phyloP scores from a whole-genome alignment of 805 yeast species.

The Pichia phayaonensis region DNA sequence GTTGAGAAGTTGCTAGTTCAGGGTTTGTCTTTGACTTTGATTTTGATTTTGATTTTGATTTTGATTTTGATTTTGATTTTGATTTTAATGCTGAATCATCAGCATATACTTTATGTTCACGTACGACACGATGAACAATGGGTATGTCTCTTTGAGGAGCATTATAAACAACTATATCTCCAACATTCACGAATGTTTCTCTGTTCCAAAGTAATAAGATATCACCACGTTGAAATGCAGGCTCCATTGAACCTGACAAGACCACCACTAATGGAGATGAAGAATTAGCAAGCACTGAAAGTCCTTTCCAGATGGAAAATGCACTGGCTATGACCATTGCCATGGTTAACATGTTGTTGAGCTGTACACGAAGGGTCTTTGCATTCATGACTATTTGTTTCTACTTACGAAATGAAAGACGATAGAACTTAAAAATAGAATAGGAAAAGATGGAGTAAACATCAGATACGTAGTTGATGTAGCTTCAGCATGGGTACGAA shows the following conservation, averaged over 20 bases:
- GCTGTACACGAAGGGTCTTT: slow-evolving; percentile 23
- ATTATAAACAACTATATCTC: slow-evolving; percentile 92
- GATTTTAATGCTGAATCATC: slow-evolving; percentile 12
- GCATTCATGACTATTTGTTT: slow-evolving; percentile 19
- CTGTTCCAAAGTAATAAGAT: slow-evolving; percentile 88
- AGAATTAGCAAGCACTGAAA: slow-evolving; percentile 69
- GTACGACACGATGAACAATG: slow-evolving; percentile 90
- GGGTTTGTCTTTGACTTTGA: no score
- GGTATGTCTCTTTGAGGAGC: slow-evolving; percentile 75
- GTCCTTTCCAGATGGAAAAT: slow-evolving; percentile 83
- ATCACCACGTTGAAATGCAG: slow-evolving; percentile 98
- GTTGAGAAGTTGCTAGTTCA: slow-evolving; percentile 24
- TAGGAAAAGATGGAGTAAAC: no score
- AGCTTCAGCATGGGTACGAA: no score
- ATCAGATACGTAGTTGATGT: neutral
- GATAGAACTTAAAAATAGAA: no score
- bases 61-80: slow-evolving; percentile 6
- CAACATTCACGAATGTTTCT: slow-evolving; percentile 56
- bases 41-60: slow-evolving; percentile 8
- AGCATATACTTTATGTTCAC: slow-evolving; percentile 63
- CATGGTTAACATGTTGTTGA: slow-evolving; percentile 49
- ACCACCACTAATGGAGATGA: slow-evolving; percentile 95
- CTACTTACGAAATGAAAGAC: no score
- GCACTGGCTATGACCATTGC: slow-evolving; percentile 82
- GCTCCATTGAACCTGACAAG: slow-evolving; percentile 97